Conservation (phyloP, 208 protist species). For the Acanthamoeba rhysodes region DNA sequence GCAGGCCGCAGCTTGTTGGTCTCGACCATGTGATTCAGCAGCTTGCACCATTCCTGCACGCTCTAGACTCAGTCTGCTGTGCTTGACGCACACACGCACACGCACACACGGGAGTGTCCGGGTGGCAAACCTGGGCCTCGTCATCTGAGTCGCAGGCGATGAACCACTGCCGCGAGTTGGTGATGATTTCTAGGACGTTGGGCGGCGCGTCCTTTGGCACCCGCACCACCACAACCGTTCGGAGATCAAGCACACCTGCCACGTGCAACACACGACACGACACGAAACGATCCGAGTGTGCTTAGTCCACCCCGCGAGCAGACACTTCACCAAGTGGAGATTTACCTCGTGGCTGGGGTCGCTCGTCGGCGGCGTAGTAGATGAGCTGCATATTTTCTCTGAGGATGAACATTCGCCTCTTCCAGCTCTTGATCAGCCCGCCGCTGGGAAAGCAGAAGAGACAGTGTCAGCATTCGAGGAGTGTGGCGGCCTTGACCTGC, state of each 20-base stretch:
- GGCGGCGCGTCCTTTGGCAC: slow-evolving; percentile 31
- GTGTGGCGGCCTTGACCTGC: no score
- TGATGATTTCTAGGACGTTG: background rate
- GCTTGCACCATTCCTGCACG: slow-evolving; percentile 37
- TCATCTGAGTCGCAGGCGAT: slow-evolving; percentile 20
- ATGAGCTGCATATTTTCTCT: slow-evolving; percentile 50
- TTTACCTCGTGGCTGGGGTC: slow-evolving; percentile 32
- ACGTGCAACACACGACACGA: background rate
- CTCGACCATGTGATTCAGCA: slow-evolving; percentile 42
- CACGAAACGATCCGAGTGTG: background rate
- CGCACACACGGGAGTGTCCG: background rate
- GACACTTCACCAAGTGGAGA: background rate
- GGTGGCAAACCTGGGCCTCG: background rate
- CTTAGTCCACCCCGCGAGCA: background rate
- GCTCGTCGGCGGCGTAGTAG: slow-evolving; percentile 49
- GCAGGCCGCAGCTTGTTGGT: slow-evolving; percentile 52
- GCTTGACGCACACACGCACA: no score
- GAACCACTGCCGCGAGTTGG: slow-evolving; percentile 2
- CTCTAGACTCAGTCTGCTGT: background rate
- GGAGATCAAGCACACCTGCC: slow-evolving; percentile 22
- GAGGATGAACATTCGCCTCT: slow-evolving; percentile 29
- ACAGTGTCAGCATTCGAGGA: no score
- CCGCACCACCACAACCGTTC: background rate
- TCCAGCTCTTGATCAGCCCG: slow-evolving; percentile 55
- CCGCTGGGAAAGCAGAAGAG: background rate